Base-by-base conservation (phyloP, 2,329 filamentous ascomycete species). In the Xenoacremonium recifei region DNA sequence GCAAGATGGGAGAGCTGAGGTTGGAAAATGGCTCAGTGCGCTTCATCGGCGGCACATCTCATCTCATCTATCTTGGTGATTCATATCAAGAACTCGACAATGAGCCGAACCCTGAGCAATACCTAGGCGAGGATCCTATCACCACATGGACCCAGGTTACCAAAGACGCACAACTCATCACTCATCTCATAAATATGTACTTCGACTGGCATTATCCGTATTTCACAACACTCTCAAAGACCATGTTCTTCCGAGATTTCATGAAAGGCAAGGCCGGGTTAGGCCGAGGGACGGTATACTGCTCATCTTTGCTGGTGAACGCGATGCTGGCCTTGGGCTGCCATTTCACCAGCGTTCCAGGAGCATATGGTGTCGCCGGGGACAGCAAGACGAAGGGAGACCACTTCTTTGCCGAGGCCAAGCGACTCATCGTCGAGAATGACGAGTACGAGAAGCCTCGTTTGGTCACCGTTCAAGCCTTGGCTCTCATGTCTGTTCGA, bases 141-240 rank as follows among this genome's bases (percentile, higher is more conserved):
- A 83, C 81, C 16, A 91, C 85, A 40, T 99, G 93, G 93, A 95
- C 92, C 0, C 80, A 76, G 13, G 89, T 96, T 34, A 96, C 89
- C 2, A 75, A 82, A 37, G 89, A 96, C 61, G 76, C 82, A 18
- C 79, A 86, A 40, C 74, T 96, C 34, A 82, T 96, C 54, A 79
- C 84, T 13, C 92, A 96, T 64, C 79, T 99, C 15, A 81, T 99
- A 61, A 92, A 91, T 58, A 91, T 97, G 88, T 99, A 99, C 68
- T 97, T 97, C 68, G 89, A 84, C 55, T 97, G 92, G 87, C 93
- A 97, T 66, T 97, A 97, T 65, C 85, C 90, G 15, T 97, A 93
- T 67, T 99, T 97, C 64, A 92, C 90, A 4, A 93, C 88, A 0
- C 72, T 97, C 6, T 92, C 91, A 11, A 95, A 89, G 62, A 82